These are phyloP conservation scores for Bocquillonia castaneifolia DNA, from an alignment of 441 rosid genomes.

Conservation along the genomic window DNA sequence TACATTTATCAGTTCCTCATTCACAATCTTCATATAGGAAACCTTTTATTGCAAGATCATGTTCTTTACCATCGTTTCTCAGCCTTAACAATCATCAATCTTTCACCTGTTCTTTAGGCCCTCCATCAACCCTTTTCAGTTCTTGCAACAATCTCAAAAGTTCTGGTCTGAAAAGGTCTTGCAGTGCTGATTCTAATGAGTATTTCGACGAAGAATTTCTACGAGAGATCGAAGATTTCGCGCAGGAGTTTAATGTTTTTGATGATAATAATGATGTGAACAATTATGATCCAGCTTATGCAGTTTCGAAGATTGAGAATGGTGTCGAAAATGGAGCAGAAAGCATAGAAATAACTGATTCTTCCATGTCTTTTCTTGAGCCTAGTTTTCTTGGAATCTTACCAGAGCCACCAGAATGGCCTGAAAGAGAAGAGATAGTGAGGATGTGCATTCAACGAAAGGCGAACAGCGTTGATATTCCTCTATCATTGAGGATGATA, in stretches of 20 bases:
- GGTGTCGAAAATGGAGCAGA: slow-evolving; percentile 9
- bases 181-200: slow-evolving; percentile 34
- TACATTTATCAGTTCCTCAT: slow-evolving; percentile 18
- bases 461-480: slow-evolving; percentile 55
- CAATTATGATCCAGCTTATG: slow-evolving; percentile 17
- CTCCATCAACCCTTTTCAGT: slow-evolving; percentile 15
- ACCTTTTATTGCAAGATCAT: slow-evolving; percentile 14
- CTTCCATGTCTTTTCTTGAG: slow-evolving; percentile 33
- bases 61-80: slow-evolving; percentile 12
- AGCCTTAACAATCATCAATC: slow-evolving; percentile 9
- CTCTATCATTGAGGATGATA: slow-evolving; percentile 56
- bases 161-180: slow-evolving; percentile 22
- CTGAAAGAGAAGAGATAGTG: slow-evolving; percentile 41
- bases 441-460: slow-evolving; percentile 43
- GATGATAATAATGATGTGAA: slow-evolving; percentile 21
- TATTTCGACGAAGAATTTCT: slow-evolving; percentile 42
- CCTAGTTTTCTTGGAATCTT: slow-evolving; percentile 34
- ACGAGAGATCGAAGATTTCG: slow-evolving; percentile 30
- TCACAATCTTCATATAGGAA: slow-evolving; percentile 15
- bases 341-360: slow-evolving; percentile 9
- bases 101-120: slow-evolving; percentile 2
- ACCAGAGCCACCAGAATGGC: slow-evolving; percentile 51
- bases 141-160: slow-evolving; percentile 22
- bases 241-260: slow-evolving; percentile 21
- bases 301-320: slow-evolving; percentile 20